A percentile compares a stretch with the other conserved stretches of the same genome.
phyloP scores from a whole-genome alignment of 352 stramenopile species.

The Phytophthora vignae region DNA sequence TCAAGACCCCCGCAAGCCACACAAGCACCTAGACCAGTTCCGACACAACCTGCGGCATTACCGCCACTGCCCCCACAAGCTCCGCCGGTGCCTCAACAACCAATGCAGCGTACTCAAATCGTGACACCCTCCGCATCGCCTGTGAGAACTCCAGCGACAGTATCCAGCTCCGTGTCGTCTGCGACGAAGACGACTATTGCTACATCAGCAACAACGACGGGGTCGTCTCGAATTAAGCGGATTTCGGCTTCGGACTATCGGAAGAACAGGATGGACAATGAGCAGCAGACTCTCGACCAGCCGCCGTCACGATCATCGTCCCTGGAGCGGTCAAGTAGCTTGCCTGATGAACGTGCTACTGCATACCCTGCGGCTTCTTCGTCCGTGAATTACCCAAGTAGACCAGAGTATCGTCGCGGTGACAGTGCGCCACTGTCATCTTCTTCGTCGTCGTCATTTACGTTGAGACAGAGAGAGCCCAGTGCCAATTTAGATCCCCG shows the following conservation, averaged over 20 bases:
- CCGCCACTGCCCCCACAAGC: slow-evolving; percentile 12
- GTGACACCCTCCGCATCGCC: slow-evolving; percentile 23
- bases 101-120: slow-evolving; percentile 2
- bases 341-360: slow-evolving; percentile 11
- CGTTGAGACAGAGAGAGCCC: slow-evolving; percentile 20
- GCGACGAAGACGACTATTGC: background rate
- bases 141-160: background rate
- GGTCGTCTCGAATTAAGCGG: slow-evolving; percentile 14
- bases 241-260: slow-evolving; percentile 46
- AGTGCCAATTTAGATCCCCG: slow-evolving; percentile 13
- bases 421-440: slow-evolving; percentile 31
- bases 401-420: slow-evolving; percentile 19
- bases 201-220: background rate
- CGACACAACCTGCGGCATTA: slow-evolving; percentile 9
- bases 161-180: background rate
- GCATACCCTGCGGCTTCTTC: slow-evolving; percentile 2
- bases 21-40: slow-evolving; percentile 1
- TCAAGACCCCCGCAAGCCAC: slow-evolving; percentile 11
- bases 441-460: slow-evolving; percentile 1
- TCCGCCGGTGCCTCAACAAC: background rate
- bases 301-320: slow-evolving; percentile 23
- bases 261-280: slow-evolving; percentile 20
- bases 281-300: background rate
- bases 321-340: slow-evolving; percentile 27
- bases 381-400: background rate